Evolutionary conservation across 805 yeast species (phyloP).

Genomic region (Candida gorgasii): DNA sequence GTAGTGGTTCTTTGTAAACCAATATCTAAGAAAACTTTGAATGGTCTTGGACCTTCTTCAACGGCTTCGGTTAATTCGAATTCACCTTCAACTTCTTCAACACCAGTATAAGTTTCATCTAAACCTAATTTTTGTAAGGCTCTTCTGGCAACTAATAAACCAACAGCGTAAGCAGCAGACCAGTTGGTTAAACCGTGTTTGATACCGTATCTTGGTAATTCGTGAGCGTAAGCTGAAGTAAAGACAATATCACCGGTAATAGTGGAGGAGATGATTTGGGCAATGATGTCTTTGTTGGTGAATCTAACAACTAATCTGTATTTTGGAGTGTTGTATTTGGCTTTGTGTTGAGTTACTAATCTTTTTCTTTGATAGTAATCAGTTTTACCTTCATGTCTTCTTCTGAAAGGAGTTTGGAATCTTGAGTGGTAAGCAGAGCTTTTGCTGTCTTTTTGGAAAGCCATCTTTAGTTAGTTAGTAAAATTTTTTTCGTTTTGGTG

Average conservation of each 20-base stretch:
- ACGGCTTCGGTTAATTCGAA: conserved; percentile 97
- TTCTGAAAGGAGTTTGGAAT: conserved; percentile 99
- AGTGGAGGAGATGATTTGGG: conserved; percentile 95
- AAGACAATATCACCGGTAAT: conserved; percentile 95
- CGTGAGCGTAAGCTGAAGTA: conserved; percentile 98
- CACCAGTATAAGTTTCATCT: conserved; percentile 98
- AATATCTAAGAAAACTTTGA: conserved; percentile 98
- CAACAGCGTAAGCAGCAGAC: conserved; percentile 99
- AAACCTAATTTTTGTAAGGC: conserved; percentile 95
- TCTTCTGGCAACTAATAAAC: conserved; percentile 98
- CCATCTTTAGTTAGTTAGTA: conserved; percentile 11
- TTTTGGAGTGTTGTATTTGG: conserved; percentile 99
- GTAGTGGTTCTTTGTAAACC: conserved; percentile 99
- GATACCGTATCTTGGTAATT: conserved; percentile 97
- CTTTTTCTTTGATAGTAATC: conserved; percentile 99
- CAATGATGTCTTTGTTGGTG: conserved; percentile 99
- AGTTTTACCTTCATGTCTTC: conserved; percentile 99
- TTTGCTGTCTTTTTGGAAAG: conserved; percentile 45
- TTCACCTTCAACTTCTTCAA: conserved; percentile 99
- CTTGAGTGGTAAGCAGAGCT: conserved; percentile 96
- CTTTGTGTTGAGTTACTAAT: conserved; percentile 99
- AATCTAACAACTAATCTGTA: conserved; percentile 99
- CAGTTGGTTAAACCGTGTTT: conserved; percentile 99
- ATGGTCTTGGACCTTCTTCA: conserved; percentile 99
- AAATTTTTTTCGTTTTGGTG: conserved; percentile 3